Evolutionary conservation across 805 yeast genomes (phyloP), one percentile per base, ranked within the genome.

Genomic region (Teunomyces kruisii): DNA sequence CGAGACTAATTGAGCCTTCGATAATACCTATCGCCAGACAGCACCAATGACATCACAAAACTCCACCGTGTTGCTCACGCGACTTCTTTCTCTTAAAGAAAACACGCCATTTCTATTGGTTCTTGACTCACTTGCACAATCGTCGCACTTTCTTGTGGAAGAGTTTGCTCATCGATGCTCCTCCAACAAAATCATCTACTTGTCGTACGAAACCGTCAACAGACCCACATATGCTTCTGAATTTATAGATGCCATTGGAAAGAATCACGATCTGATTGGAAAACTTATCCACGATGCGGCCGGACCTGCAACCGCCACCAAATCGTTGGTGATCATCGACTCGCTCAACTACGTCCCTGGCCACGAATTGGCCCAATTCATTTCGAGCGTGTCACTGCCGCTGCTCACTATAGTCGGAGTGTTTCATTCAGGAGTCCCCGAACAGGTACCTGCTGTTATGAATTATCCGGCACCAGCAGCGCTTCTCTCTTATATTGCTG

Each of bases 71-170:
- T 68, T 90, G 5, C 69, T 91, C 45, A 80, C 76, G 38, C 68
- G 98, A 47, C 68, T 88, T 6, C 62, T 94, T 2, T 65, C 82
- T 2, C 66, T 88, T 42, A 86, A 83, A 51, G 98, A 94, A 56
- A 64, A 64, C 16, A 78, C 92, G 0, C 95, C 96, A 0, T 78
- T 92, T 44, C 62, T 88, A 2, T 70, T 92, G 4, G 70, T 86
- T 3, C 58, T 79, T 7, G 98, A 94, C 60, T 75, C 86, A 1
- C 64, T 89, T 8, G 69, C 76, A 0, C 97, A 91, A 61, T 79
- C 94, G 0, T 80, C 89, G 0, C 53, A 66, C 26, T 55, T 68
- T 38, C 62, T 91, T 9, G 56, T 87, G 1, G 58, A 66, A 22
- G 97, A 89, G 58, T 72, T 90, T 39, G 62, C 75, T 2, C 62